Percentiles rank a stretch among this genome's conserved stretches.
Evolutionary conservation across 352 stramenopile species (phyloP).

Genomic region (Thalassiosira hispida): DNA sequence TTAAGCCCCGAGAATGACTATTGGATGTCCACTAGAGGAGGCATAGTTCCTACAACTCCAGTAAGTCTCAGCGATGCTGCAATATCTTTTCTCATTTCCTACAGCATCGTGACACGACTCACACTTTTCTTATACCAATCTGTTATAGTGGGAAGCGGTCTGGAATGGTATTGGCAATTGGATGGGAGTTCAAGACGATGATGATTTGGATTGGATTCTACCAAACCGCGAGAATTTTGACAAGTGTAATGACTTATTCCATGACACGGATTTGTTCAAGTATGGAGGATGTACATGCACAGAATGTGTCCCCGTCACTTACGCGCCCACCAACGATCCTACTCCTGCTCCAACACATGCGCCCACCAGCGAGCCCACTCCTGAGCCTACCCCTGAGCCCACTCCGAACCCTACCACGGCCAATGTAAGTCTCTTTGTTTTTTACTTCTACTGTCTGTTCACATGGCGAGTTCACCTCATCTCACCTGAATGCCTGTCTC

Average conservation of each 20-base stretch:
- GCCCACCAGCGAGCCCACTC: neutral
- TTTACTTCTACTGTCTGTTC: no score
- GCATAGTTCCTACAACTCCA: slow-evolving; percentile 76
- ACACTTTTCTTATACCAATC: no score
- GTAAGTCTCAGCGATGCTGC: no score
- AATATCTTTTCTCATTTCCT: no score
- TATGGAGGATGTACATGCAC: slow-evolving; percentile 26
- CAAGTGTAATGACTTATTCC: slow-evolving; percentile 20
- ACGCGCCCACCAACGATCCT: neutral
- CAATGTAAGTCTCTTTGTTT: no score
- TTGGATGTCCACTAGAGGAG: slow-evolving; percentile 59
- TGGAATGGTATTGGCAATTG: slow-evolving; percentile 51
- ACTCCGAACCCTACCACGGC: no score
- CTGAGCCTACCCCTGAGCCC: no score
- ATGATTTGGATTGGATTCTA: slow-evolving; percentile 39
- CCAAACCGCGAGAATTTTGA: slow-evolving; percentile 46
- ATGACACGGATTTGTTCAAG: slow-evolving; percentile 27
- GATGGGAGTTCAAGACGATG: slow-evolving; percentile 42
- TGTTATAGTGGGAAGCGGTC: slow-evolving; percentile 41
- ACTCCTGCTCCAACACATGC: neutral
- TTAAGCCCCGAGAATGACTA: slow-evolving; percentile 40
- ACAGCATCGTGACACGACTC: no score
- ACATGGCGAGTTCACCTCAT: no score
- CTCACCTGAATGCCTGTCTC: neutral
- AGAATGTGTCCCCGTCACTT: slow-evolving; percentile 6